Evolutionary conservation across 73 alveolate species (phyloP).

Genomic region (Paramecium caudatum): DNA sequence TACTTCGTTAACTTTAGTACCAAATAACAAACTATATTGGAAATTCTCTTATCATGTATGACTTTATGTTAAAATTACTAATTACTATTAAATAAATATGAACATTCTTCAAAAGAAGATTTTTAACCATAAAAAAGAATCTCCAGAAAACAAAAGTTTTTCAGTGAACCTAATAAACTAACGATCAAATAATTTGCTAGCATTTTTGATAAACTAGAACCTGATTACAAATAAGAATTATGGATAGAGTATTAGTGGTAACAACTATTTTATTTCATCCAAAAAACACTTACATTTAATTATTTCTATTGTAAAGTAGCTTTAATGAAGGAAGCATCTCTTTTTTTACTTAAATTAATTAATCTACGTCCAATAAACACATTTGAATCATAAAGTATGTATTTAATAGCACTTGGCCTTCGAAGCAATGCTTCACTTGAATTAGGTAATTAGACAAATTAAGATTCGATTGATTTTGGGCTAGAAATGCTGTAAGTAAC

Average conservation of each 20-base stretch:
- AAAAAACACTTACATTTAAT: neutral
- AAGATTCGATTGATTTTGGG: neutral
- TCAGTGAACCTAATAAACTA: constrained; percentile 29
- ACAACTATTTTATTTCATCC: neutral
- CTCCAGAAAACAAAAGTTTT: constrained; percentile 3
- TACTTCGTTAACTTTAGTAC: neutral
- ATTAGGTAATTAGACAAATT: neutral
- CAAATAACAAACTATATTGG: constrained; percentile 14
- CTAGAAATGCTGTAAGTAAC: neutral
- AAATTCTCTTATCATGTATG: neutral
- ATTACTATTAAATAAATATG: neutral
- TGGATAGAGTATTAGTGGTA: constrained; percentile 1
- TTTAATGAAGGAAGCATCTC: constrained; percentile 5
- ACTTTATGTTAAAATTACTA: constrained; percentile 13
- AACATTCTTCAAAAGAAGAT: neutral
- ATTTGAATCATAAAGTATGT: neutral
- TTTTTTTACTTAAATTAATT: neutral
- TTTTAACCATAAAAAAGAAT: neutral
- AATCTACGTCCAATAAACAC: neutral
- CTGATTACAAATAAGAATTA: neutral
- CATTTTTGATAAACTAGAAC: neutral
- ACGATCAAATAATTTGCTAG: constrained; percentile 26
- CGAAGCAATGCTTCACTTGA: constrained; percentile 9
- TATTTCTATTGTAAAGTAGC: constrained; percentile 1
- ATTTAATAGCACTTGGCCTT: neutral